These are phyloP conservation scores for Tulasnella sp. DNA, from an alignment of 768 basidiomycete species.

Conservation along the genomic window DNA sequence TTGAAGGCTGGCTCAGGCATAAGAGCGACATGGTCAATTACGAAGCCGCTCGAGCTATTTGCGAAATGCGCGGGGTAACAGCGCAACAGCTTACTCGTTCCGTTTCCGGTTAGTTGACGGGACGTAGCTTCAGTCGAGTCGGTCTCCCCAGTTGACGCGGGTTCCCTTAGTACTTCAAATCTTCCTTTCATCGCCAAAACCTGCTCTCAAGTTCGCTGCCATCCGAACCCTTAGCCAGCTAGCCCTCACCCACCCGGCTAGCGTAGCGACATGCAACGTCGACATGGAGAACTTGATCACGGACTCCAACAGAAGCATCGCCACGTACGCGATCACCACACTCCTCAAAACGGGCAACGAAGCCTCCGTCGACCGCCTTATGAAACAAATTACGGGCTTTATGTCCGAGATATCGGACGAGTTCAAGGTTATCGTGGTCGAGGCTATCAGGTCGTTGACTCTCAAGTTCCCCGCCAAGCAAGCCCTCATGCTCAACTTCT, in stretches of 20 bases:
- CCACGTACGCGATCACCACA: constrained; percentile 97
- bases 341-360: constrained; percentile 99
- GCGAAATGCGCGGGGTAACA: constrained; percentile 84
- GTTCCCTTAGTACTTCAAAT: constrained; percentile 65
- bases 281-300: constrained; percentile 96
- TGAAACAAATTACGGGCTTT: constrained; percentile 98
- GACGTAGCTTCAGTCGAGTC: background rate
- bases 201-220: constrained; percentile 93
- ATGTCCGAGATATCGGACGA: constrained; percentile 99
- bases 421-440: constrained; percentile 99
- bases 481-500: constrained; percentile 91
- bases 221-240: constrained; percentile 88
- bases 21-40: constrained; percentile 99
- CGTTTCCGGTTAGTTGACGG: constrained; percentile 62
- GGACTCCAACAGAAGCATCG: constrained; percentile 89
- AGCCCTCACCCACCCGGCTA: constrained; percentile 72
- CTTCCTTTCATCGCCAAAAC: constrained; percentile 91
- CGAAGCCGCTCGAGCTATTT: constrained; percentile 94
- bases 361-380: constrained; percentile 94
- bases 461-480: constrained; percentile 98
- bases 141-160: constrained; percentile 11
- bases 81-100: constrained; percentile 70
- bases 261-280: constrained; percentile 86
- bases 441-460: constrained; percentile 94
- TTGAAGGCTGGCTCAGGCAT: constrained; percentile 92